These are phyloP conservation scores for Euphrasia arctica DNA, from an alignment of 305 asterid genomes.

Conservation along the genomic window DNA sequence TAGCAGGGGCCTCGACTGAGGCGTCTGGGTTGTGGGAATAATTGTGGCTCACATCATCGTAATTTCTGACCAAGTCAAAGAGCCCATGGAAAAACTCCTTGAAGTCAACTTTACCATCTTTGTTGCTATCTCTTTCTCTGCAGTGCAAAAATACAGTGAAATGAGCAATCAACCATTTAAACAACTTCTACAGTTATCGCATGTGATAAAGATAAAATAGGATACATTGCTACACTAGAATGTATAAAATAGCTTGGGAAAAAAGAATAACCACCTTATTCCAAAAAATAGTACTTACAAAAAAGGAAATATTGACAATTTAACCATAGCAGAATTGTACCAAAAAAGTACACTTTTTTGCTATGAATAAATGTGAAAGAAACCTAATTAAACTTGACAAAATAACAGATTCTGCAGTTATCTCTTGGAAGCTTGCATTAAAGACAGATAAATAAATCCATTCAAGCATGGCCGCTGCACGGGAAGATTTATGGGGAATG, in stretches of 20 bases:
- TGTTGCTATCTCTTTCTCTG: constrained; percentile 92
- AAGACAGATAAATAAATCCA: background rate
- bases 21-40: constrained; percentile 49
- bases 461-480: background rate
- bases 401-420: constrained; percentile 2
- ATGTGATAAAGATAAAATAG: too few species aligned
- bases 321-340: background rate
- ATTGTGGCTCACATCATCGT: constrained; percentile 65
- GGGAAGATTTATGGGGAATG: background rate
- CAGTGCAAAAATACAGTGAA: constrained; percentile 21
- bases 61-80: constrained; percentile 75
- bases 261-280: too few species aligned
- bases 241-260: background rate
- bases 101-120: constrained; percentile 82
- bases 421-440: background rate
- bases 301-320: background rate
- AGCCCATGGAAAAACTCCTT: constrained; percentile 93
- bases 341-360: background rate
- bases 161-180: constrained; percentile 7
- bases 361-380: constrained; percentile 5
- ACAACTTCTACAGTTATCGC: too few species aligned
- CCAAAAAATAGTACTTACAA: too few species aligned
- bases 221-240: background rate
- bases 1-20: constrained; percentile 63
- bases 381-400: background rate